Base-by-base conservation (phyloP, 495 filamentous ascomycete genomes). In the Xylaria scruposa region DNA sequence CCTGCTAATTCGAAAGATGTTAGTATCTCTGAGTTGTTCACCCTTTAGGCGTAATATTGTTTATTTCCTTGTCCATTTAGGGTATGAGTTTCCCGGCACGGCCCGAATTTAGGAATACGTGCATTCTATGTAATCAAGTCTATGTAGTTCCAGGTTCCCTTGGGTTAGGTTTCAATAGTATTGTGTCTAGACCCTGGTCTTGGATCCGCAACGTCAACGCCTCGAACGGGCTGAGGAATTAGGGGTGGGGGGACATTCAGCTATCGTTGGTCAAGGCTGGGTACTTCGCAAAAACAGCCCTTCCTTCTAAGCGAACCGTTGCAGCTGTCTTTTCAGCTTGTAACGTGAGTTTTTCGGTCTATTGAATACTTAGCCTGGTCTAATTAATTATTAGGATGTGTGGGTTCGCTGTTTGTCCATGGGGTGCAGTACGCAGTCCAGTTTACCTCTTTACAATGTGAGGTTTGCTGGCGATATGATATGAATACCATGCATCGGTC, bases 221-320 rank as follows among this genome's bases (percentile, higher is more conserved):
- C 64, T 68, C 66, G 53, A 68, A 60, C 53, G 38, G 51, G 66
- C 66, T 56, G 66, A 46, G 13, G 29, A 38, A 46, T 13, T 38
- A 15, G 66, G 66, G 53, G 65, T 10, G 17, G 54, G 58, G 4
- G 15, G 4, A 13, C 40, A 9, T 47, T 68, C 67, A 47, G 67
- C 42, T 38, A 42, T 46, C 21, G 38, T 38, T 38, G 33, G 33
- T 60, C 54, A 29, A 58, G 29, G 6, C 5, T 59, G n/a, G 17
- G 56, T 38, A 38, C 56, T 59, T 59, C 56, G 31, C 7, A n/a
- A 38, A 59, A 38, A 59, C 13, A 4, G n/a, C 26, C 26, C 13
- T 59, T 17, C 12, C 7, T n/a, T 63, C 21, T 44, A 42, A 26
- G 62, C 62, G 38, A 65, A 65, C 26, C 15, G 62, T 31, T 65